A percentile compares a stretch with the other conserved stretches of the same genome.
These are phyloP conservation scores for Meira nashicola DNA, from an alignment of 1,284 basidiomycete genomes.

Conservation along the genomic window DNA sequence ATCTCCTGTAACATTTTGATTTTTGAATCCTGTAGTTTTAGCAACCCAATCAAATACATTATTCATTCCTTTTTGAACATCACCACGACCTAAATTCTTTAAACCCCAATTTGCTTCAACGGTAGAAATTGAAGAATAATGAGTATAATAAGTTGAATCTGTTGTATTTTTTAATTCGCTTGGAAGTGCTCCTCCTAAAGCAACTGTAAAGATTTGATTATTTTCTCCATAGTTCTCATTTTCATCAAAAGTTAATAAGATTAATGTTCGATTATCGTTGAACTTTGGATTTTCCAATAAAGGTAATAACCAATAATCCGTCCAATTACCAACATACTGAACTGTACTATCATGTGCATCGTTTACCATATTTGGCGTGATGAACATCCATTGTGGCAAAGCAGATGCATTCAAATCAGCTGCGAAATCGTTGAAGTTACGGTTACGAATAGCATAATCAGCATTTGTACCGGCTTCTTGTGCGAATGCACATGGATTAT, in stretches of 20 bases:
- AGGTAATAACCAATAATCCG: slow-evolving; percentile 61
- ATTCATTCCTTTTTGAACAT: slow-evolving; percentile 51
- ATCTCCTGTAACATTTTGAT: background rate
- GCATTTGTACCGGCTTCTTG: background rate
- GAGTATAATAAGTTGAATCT: slow-evolving; percentile 55
- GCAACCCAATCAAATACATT: slow-evolving; percentile 60
- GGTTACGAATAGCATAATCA: slow-evolving; percentile 58
- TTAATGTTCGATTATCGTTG: slow-evolving; percentile 60
- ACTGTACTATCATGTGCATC: slow-evolving; percentile 59
- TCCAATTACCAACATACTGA: slow-evolving; percentile 59
- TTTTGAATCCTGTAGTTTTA: slow-evolving; percentile 48
- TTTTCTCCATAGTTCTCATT: slow-evolving; percentile 57
- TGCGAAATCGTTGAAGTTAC: slow-evolving; percentile 63
- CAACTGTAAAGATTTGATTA: slow-evolving; percentile 44
- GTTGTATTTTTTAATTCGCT: slow-evolving; percentile 23
- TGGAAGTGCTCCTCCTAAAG: slow-evolving; percentile 32
- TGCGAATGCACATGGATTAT: slow-evolving; percentile 57
- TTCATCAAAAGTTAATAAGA: slow-evolving; percentile 62
- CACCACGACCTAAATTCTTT: slow-evolving; percentile 31
- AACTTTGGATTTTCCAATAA: slow-evolving; percentile 58
- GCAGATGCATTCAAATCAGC: slow-evolving; percentile 58
- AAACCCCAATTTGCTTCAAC: slow-evolving; percentile 63
- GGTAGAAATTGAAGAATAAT: slow-evolving; percentile 64
- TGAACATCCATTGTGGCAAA: slow-evolving; percentile 63
- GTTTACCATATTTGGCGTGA: slow-evolving; percentile 63